Percentiles rank a stretch among this genome's conserved stretches.
Evolutionary conservation across 2,329 filamentous ascomycete genomes (phyloP).

Genomic region (Emmonsiellopsis sp.): DNA sequence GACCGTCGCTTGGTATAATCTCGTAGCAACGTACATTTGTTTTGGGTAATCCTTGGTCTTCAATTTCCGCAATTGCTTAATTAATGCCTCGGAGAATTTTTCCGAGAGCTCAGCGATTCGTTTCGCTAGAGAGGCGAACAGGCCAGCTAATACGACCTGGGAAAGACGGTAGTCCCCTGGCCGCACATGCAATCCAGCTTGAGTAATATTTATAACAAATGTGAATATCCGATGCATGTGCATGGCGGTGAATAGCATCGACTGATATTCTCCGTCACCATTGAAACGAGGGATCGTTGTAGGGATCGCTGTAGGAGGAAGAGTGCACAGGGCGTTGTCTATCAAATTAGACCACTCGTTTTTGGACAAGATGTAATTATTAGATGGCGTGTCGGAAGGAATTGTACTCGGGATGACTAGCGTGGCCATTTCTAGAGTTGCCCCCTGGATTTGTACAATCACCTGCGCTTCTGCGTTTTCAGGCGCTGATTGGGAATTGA

Average conservation of each 20-base stretch:
- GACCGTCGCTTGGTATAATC: background rate
- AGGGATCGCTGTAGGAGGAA: slow-evolving; percentile 5
- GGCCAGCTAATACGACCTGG: slow-evolving; percentile 9
- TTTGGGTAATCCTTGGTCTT: background rate
- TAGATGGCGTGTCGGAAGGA: background rate
- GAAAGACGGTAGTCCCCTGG: slow-evolving; percentile 5
- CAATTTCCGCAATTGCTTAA: background rate
- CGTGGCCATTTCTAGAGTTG: background rate
- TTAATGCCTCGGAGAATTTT: slow-evolving; percentile 1
- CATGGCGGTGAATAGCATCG: slow-evolving; percentile 7
- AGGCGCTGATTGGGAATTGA: background rate
- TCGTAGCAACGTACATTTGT: background rate
- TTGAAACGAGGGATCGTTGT: slow-evolving; percentile 4
- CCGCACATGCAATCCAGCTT: slow-evolving; percentile 8
- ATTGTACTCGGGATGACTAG: slow-evolving; percentile 9
- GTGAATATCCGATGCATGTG: slow-evolving; percentile 12
- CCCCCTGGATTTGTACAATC: slow-evolving; percentile 11
- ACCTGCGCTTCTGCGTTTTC: slow-evolving; percentile 1
- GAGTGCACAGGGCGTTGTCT: slow-evolving; percentile 2
- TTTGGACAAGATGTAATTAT: slow-evolving; percentile 2
- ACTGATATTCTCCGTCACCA: background rate
- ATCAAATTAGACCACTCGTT: slow-evolving; percentile 5
- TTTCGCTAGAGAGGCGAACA: slow-evolving; percentile 11
- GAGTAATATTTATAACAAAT: slow-evolving; percentile 9
- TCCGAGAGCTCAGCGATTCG: slow-evolving; percentile 13